Base-by-base conservation (phyloP, 1,139 yeast genomes). In the Zygosaccharomyces pseudobailii region DNA sequence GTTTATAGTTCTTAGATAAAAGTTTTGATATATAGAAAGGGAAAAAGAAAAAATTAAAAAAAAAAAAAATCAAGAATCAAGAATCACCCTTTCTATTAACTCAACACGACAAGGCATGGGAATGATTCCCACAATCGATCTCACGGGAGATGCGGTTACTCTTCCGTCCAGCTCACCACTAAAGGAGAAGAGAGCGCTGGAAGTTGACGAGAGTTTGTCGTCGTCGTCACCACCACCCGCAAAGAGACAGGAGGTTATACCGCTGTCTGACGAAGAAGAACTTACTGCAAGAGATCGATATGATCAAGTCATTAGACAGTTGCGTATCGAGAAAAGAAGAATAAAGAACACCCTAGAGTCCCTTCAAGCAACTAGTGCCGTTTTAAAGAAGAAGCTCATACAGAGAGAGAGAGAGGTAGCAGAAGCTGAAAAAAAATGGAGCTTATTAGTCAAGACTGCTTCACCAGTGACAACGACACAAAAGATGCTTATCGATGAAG, bases 321-420 rank as follows among this genome's bases (percentile, higher is more conserved):
- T 31, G 21, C 32, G 38, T 24, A 41, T 23, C 19, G 34, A 35
- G 7, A 28, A 40, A 13, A 10, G 36, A 4, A 40, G 47, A 3
- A 31, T 58, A 4, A 46, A 43, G 31, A 48, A 48, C 23, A 40
- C 48, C 6, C 35, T 52, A 10, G 47, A 49, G 7, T 44, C 56
- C 3, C 42, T 54, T 8, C 48, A 51, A 19, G 51, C 55, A 6
- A 55, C 50, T 9, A 50, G 45, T 22, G 45, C 47, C 17, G 55
- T 60, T 5, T 35, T 60, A 25, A 45, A 49, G 19, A 52, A 50
- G 40, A 59, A 58, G 40, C 36, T 58, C n/a, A 43, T 32, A 4
- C 55, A 48, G 25, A 53, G 64, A 32, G 58, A 57, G 38, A 45
- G 52, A 32, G 53, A 48, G 10, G 49, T 58, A 4, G 36, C 30